phyloP scores from a whole-genome alignment of 495 filamentous ascomycete genomes.

The Monascus purpureus region DNA sequence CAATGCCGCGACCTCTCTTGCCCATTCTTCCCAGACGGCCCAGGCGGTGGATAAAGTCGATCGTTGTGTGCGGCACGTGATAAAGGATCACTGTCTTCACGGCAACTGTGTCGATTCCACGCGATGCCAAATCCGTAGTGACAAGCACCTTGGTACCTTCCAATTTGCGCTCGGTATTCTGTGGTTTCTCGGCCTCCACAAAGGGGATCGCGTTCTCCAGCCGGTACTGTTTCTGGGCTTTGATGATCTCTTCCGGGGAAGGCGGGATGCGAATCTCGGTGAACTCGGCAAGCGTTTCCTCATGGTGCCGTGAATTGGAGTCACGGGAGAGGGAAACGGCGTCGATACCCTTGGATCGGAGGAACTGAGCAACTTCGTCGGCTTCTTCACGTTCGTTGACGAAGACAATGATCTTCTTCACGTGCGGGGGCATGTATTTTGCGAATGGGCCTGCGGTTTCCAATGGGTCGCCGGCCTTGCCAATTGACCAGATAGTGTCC shows the following conservation, averaged over 20 bases:
- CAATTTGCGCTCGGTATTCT: constrained; percentile 17
- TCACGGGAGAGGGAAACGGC: constrained; percentile 73
- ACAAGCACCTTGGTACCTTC: constrained; percentile 81
- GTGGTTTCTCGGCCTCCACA: constrained; percentile 9
- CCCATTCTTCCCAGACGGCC: constrained; percentile 89
- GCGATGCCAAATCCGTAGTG: constrained; percentile 79
- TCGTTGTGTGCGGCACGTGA: constrained; percentile 88
- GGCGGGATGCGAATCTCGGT: constrained; percentile 41
- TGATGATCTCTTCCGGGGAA: constrained; percentile 25
- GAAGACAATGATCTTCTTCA: constrained; percentile 86
- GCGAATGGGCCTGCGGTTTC: constrained; percentile 19
- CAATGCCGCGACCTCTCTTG: constrained; percentile 72
- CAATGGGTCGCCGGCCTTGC: constrained; percentile 50
- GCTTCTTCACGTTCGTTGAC: constrained; percentile 94
- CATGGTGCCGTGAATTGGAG: constrained; percentile 53
- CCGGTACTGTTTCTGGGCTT: constrained; percentile 18
- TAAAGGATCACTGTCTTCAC: constrained; percentile 85
- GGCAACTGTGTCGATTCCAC: constrained; percentile 89
- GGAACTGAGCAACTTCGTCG: constrained; percentile 62
- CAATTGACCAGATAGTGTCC: constrained; percentile 86
- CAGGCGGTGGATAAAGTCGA: constrained; percentile 93
- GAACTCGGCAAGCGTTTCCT: constrained; percentile 63
- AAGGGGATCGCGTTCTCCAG: constrained; percentile 20
- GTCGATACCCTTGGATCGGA: constrained; percentile 74
- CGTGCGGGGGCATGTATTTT: constrained; percentile 30